A percentile compares a stretch with the other conserved stretches of the same genome.
These are phyloP conservation scores for Rhodotorula glutinis DNA, from an alignment of 1,284 basidiomycete genomes.

Conservation along the genomic window DNA sequence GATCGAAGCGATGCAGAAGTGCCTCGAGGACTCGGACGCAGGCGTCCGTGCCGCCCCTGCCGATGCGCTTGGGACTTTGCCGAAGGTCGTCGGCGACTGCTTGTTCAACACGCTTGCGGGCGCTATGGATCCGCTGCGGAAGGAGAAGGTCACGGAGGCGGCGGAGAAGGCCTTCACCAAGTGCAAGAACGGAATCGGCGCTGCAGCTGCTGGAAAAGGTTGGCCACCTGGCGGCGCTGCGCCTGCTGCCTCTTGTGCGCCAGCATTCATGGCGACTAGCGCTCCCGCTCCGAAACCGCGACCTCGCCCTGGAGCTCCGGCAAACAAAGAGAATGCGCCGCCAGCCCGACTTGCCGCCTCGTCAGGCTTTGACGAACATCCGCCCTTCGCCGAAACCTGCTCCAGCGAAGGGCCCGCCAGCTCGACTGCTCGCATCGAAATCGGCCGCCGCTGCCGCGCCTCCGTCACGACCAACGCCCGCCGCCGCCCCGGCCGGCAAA, in stretches of 20 bases:
- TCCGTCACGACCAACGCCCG: constrained; percentile 42
- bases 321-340: constrained; percentile 55
- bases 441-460: constrained; percentile 3
- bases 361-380: background rate
- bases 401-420: constrained; percentile 50
- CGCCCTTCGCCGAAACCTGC: constrained; percentile 5
- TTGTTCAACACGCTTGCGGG: constrained; percentile 86
- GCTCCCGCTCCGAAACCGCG: constrained; percentile 39
- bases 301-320: constrained; percentile 14
- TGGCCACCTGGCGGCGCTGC: background rate
- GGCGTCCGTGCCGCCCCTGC: constrained; percentile 89
- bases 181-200: constrained; percentile 62
- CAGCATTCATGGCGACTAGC: constrained; percentile 41
- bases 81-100: constrained; percentile 96
- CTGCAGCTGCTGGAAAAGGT: constrained; percentile 22
- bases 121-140: constrained; percentile 79
- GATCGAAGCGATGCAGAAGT: constrained; percentile 69
- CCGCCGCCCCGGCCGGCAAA: constrained; percentile 17
- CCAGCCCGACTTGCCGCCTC: constrained; percentile 27
- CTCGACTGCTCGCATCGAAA: constrained; percentile 48
- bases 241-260: background rate
- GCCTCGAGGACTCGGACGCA: constrained; percentile 85
- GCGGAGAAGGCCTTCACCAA: constrained; percentile 83
- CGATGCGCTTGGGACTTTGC: constrained; percentile 79
- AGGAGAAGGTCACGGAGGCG: constrained; percentile 90